These are phyloP conservation scores for Dianthus caryophyllus DNA, from an alignment of 148 eudicot species.

Conservation along the genomic window DNA sequence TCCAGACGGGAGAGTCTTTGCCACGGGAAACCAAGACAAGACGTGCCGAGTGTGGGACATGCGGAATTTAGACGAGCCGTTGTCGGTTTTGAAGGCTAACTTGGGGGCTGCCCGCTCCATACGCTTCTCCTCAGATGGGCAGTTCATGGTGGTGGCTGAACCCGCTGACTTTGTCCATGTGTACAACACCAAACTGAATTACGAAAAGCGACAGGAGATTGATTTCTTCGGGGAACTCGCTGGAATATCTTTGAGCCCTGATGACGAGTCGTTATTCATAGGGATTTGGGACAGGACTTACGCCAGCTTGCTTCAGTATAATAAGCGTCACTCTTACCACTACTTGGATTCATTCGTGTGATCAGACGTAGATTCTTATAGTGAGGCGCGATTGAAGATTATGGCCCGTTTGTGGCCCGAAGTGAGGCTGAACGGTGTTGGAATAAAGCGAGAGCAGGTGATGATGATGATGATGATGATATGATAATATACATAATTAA, in stretches of 20 bases:
- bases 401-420: not conserved
- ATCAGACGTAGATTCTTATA: not conserved
- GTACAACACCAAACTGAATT: conserved; percentile 47
- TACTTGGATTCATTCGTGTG: conserved; percentile 70
- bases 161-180: conserved; percentile 91
- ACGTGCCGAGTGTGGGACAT: conserved; percentile 86
- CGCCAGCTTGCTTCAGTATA: conserved; percentile 79
- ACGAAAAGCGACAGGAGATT: conserved; percentile 59
- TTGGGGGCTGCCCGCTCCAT: conserved; percentile 77
- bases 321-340: conserved; percentile 42
- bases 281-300: conserved; percentile 95
- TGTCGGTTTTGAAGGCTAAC: conserved; percentile 65
- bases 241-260: conserved; percentile 83
- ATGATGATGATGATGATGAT: too few species aligned
- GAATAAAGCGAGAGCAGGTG: conserved; percentile 24
- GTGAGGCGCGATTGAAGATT: conserved; percentile 7
- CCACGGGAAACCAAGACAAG: conserved; percentile 90
- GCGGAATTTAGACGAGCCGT: conserved; percentile 51
- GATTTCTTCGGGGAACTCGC: conserved; percentile 90
- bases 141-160: conserved; percentile 75
- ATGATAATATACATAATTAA: too few species aligned
- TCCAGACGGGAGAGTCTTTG: conserved; percentile 63
- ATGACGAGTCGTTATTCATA: conserved; percentile 66
- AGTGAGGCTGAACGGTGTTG: not conserved
- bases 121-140: conserved; percentile 81